Evolutionary conservation across 768 basidiomycete species (phyloP).

Genomic region (Tulasnella sp.): DNA sequence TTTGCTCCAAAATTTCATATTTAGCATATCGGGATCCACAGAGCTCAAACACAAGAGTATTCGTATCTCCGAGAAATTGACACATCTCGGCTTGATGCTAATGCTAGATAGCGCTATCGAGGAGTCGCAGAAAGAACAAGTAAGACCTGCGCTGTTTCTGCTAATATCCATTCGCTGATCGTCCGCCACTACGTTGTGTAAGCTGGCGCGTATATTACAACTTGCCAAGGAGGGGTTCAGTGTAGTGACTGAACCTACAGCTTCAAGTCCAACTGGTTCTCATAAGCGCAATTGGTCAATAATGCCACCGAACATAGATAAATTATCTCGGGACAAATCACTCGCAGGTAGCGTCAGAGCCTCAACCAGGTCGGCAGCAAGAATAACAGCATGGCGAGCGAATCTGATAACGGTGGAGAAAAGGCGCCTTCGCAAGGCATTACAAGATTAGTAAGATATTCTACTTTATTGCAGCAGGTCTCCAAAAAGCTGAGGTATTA

Average conservation of each 20-base stretch:
- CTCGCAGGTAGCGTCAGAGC: constrained; percentile 33
- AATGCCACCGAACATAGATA: no score
- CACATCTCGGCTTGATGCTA: constrained; percentile 53
- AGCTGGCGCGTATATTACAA: no score
- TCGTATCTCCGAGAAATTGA: constrained; percentile 56
- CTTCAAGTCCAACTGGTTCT: no score
- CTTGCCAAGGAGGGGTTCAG: not conserved
- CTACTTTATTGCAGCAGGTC: not conserved
- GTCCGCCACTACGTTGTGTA: no score
- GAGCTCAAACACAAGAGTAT: constrained; percentile 34
- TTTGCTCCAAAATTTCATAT: constrained; percentile 44
- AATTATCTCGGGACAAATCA: not conserved
- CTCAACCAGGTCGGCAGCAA: constrained; percentile 45
- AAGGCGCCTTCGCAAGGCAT: constrained; percentile 55
- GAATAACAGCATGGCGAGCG: constrained; percentile 62
- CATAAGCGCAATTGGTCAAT: no score
- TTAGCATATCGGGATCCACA: constrained; percentile 28
- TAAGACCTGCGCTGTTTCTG: no score
- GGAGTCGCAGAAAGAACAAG: constrained; percentile 60
- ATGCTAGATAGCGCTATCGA: constrained; percentile 51
- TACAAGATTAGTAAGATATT: constrained; percentile 53
- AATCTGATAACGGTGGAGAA: constrained; percentile 53
- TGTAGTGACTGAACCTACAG: not conserved
- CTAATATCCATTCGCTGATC: no score
- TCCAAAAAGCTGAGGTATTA: not conserved